Percentiles rank a stretch among this genome's conserved stretches.
Conservation (phyloP, 805 yeast species). For the Candida maesae region DNA sequence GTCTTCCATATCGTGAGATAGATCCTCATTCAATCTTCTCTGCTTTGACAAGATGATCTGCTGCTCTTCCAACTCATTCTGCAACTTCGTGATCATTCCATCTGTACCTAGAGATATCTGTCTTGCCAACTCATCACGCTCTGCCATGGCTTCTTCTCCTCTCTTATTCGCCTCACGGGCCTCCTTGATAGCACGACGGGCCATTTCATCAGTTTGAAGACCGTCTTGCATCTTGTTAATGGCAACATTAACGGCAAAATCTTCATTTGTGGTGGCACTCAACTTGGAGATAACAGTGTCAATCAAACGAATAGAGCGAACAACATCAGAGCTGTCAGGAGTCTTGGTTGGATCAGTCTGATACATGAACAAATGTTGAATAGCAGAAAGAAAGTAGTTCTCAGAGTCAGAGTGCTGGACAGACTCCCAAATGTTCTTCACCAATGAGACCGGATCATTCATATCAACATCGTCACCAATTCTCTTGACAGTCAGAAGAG, state of each 20-base stretch:
- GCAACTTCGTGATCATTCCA: constrained; percentile 58
- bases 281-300: constrained; percentile 64
- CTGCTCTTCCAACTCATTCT: constrained; percentile 60
- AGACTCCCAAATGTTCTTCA: constrained; percentile 57
- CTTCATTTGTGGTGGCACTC: constrained; percentile 44
- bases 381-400: constrained; percentile 46
- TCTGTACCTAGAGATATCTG: constrained; percentile 75
- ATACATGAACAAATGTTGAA: constrained; percentile 49
- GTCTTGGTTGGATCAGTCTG: constrained; percentile 36
- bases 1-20: constrained; percentile 60
- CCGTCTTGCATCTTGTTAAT: constrained; percentile 68
- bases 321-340: constrained; percentile 41
- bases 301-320: constrained; percentile 56
- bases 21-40: constrained; percentile 56
- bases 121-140: constrained; percentile 57
- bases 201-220: constrained; percentile 82
- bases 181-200: constrained; percentile 62
- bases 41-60: constrained; percentile 54
- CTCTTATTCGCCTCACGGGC: constrained; percentile 48
- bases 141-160: constrained; percentile 55
- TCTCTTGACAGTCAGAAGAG: constrained; percentile 35
- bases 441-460: constrained; percentile 60
- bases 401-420: constrained; percentile 50
- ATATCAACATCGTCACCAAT: constrained; percentile 40
- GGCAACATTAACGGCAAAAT: constrained; percentile 70